These are phyloP conservation scores for Glonium stellatum DNA, from an alignment of 495 filamentous ascomycete genomes.

Conservation along the genomic window DNA sequence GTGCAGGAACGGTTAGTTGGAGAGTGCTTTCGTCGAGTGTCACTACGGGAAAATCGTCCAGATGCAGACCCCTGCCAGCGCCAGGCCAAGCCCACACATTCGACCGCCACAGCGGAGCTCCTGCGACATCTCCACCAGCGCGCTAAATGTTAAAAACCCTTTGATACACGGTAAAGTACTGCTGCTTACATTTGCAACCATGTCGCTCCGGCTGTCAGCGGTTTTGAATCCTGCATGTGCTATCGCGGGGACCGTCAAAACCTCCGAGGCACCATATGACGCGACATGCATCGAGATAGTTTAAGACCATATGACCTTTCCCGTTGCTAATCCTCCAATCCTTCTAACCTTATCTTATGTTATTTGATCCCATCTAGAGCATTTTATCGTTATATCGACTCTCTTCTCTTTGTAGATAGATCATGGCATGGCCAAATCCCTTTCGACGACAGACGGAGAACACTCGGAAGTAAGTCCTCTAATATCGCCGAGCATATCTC, in stretches of 20 bases:
- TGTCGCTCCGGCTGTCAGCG: neutral
- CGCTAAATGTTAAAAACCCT: neutral
- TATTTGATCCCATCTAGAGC: too few relatives aligned
- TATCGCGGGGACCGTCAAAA: neutral
- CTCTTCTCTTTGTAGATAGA: neutral
- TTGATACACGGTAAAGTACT: neutral
- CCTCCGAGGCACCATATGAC: slow-evolving; percentile 2
- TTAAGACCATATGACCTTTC: neutral
- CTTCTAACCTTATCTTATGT: neutral
- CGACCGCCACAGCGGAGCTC: neutral
- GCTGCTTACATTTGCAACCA: neutral
- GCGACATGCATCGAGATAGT: neutral
- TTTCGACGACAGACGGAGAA: slow-evolving; percentile 32
- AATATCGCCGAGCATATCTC: neutral
- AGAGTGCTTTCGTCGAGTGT: too few relatives aligned
- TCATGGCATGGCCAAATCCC: slow-evolving; percentile 39
- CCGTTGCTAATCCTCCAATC: neutral
- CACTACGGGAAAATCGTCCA: neutral
- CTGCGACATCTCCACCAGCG: neutral
- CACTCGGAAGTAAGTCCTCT: slow-evolving; percentile 29
- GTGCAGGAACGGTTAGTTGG: neutral
- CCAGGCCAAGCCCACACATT: neutral
- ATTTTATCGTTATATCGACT: neutral
- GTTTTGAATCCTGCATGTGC: neutral
- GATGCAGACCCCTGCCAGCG: neutral